Evolutionary conservation across 768 basidiomycete species (phyloP).

Genomic region (Paxillus involutus): DNA sequence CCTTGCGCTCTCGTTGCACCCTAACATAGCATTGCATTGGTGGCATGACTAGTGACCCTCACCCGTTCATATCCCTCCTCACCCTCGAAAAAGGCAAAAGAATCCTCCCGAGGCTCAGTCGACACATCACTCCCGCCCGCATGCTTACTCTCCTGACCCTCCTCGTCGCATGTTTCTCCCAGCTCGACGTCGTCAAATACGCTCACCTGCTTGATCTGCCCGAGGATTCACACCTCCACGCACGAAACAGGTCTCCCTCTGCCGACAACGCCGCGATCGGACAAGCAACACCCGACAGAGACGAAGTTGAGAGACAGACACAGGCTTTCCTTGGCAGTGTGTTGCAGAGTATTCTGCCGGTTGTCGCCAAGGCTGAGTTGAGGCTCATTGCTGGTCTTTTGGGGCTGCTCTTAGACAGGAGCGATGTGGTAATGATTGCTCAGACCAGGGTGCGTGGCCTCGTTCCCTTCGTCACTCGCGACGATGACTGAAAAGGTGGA

Average conservation of each 20-base stretch:
- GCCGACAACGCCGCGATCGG: conserved; percentile 11
- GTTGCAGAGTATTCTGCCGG: conserved; percentile 81
- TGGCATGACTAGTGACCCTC: conserved; percentile 66
- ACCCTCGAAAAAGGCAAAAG: conserved; percentile 90
- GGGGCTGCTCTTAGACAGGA: conserved; percentile 77
- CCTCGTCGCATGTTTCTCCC: conserved; percentile 90
- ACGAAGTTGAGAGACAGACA: conserved; percentile 83
- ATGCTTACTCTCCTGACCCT: conserved; percentile 89
- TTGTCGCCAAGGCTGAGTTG: conserved; percentile 76
- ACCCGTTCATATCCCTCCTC: conserved; percentile 94
- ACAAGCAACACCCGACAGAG: conserved; percentile 40
- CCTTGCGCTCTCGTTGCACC: neutral
- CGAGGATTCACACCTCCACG: conserved; percentile 48
- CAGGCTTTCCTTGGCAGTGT: conserved; percentile 86
- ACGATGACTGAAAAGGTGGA: conserved; percentile 1
- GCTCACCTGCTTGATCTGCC: conserved; percentile 70
- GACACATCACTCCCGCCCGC: conserved; percentile 75
- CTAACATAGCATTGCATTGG: neutral
- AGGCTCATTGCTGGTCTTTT: conserved; percentile 85
- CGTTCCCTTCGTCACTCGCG: neutral
- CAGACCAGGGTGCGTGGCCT: conserved; percentile 69
- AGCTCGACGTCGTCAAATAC: conserved; percentile 86
- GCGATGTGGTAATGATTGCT: conserved; percentile 69
- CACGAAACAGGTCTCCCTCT: conserved; percentile 19
- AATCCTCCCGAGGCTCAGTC: conserved; percentile 83